Evolutionary conservation across 805 yeast genomes (phyloP), one percentile per base, ranked within the genome.

Genomic region (Kregervanrija pseudodelftensis): DNA sequence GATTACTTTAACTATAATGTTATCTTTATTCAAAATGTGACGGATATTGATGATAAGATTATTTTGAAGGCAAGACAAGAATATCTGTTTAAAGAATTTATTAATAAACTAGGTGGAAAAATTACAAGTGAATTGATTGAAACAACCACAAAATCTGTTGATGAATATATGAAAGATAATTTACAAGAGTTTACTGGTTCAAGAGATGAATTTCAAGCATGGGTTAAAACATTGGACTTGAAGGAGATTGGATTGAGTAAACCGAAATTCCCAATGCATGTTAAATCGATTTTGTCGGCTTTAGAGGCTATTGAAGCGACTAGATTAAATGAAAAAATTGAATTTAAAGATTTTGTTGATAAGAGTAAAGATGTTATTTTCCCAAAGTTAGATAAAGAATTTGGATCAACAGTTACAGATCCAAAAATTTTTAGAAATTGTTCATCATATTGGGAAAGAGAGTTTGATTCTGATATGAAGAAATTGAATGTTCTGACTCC

Each of bases 1-100:
- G 87, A 91, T 64, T 91, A 88, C 65, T 93, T 93, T 65, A 95
- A 96, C 15, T 93, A 87, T 66, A 80, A 87, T 54, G 77, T 93
- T 37, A 74, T 73, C 40, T 93, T 90, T 66, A 89, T 93, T 38
- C 99, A 93, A 68, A 93, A 93, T 61, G 97, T 93, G 47, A 93
- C 99, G n/a, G 99, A 93, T 64, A 89, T 93, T 49, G 99, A 93
- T 64, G 99, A 93, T 65, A 93, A 93, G 66, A 93, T 93, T 65
- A 93, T 93, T 56, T 68, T 93, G 37, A 84, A 96, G 48, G 98
- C 96, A 4, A 82, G 99, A 63, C 97, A 93, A 60, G 82, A 79
- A 56, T 81, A 82, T 63, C 68, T 93, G 32, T 90, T 85, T 58
- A 84, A 82, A 35, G 66, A 80, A 52, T 85, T 76, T 55, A 61